A percentile compares a stretch with the other conserved stretches of the same genome.
phyloP scores from a whole-genome alignment of 2,329 filamentous ascomycete species.

The Epichloe aotearoae region DNA sequence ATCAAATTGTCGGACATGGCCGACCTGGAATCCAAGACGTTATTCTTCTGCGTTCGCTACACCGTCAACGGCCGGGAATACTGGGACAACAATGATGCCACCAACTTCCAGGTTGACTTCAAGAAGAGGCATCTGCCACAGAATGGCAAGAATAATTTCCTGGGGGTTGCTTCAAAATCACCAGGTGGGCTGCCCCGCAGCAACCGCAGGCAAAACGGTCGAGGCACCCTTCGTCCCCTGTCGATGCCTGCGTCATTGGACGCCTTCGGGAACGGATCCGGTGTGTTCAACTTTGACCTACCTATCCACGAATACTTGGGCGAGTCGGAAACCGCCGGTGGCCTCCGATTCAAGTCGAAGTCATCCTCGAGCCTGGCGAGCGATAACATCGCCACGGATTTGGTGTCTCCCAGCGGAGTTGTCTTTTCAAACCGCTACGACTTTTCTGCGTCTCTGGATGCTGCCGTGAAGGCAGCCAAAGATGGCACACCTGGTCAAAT shows the following conservation, averaged over 20 bases:
- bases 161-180: slow-evolving; percentile 39
- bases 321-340: slow-evolving; percentile 39
- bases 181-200: slow-evolving; percentile 51
- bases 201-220: slow-evolving; percentile 36
- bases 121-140: slow-evolving; percentile 58
- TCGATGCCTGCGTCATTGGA: slow-evolving; percentile 49
- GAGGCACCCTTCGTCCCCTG: slow-evolving; percentile 31
- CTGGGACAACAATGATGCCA: slow-evolving; percentile 85
- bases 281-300: slow-evolving; percentile 42
- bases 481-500: slow-evolving; percentile 31
- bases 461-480: slow-evolving; percentile 65
- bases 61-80: slow-evolving; percentile 70
- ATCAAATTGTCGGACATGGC: slow-evolving; percentile 87
- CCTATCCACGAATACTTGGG: slow-evolving; percentile 50
- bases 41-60: slow-evolving; percentile 88
- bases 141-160: slow-evolving; percentile 41
- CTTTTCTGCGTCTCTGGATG: slow-evolving; percentile 81
- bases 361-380: slow-evolving; percentile 50
- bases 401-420: slow-evolving; percentile 47
- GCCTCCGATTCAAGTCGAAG: slow-evolving; percentile 59
- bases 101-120: slow-evolving; percentile 94
- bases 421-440: slow-evolving; percentile 91
- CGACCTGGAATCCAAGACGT: slow-evolving; percentile 81
- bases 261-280: slow-evolving; percentile 55
- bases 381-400: slow-evolving; percentile 41